Conservation (phyloP, 2,329 filamentous ascomycete species). For the Trichoderma sp. region DNA sequence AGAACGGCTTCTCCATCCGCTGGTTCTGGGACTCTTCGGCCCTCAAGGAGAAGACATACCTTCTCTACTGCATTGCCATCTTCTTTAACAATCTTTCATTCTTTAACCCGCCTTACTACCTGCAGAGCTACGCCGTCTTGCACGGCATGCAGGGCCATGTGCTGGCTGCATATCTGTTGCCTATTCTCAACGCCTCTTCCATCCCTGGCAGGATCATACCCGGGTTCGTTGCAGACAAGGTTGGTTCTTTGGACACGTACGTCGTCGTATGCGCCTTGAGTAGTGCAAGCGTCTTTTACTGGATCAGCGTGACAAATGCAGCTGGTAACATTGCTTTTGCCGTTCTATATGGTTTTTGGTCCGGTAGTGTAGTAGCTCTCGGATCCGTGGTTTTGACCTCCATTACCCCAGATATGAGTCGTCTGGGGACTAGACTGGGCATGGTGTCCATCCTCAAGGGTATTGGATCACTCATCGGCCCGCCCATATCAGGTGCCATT, state of each 20-base stretch:
- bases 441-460: constrained; percentile 43
- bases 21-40: constrained; percentile 23
- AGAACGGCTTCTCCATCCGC: constrained; percentile 3
- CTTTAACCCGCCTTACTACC: constrained; percentile 48
- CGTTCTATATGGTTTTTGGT: constrained; percentile 49
- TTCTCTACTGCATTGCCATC: constrained; percentile 36
- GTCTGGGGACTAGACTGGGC: constrained; percentile 47
- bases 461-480: constrained; percentile 39
- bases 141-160: constrained; percentile 33
- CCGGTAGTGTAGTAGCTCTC: constrained; percentile 46
- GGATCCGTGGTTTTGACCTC: constrained; percentile 44
- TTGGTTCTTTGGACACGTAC: constrained; percentile 46
- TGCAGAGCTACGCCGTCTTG: constrained; percentile 45
- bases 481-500: constrained; percentile 44
- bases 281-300: constrained; percentile 41
- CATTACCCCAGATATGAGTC: constrained; percentile 42
- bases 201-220: constrained; percentile 52
- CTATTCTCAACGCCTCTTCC: constrained; percentile 53
- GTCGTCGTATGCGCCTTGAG: constrained; percentile 38
- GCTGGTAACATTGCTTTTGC: constrained; percentile 45
- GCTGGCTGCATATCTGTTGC: constrained; percentile 48
- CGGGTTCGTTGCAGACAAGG: constrained; percentile 44
- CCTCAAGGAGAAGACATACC: constrained; percentile 31
- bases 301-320: constrained; percentile 41
- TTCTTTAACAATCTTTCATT: constrained; percentile 39